phyloP scores from a whole-genome alignment of 805 yeast genomes.

The Teunomyces stri region DNA sequence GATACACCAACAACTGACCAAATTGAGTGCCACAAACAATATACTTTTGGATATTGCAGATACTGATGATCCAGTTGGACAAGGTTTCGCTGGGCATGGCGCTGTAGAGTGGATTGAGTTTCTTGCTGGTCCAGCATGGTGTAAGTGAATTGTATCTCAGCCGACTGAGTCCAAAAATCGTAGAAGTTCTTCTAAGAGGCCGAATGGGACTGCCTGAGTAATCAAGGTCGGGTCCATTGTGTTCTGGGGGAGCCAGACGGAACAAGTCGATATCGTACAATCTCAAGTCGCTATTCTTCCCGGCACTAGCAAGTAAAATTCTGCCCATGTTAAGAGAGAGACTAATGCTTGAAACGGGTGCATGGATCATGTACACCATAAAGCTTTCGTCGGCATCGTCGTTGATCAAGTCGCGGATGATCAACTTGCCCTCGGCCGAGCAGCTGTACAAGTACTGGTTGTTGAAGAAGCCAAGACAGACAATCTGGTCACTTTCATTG shows the following conservation, averaged over 20 bases:
- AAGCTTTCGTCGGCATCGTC: slow-evolving; percentile 33
- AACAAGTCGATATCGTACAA: slow-evolving; percentile 20
- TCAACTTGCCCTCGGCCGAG: slow-evolving; percentile 31
- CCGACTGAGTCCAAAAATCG: slow-evolving; percentile 2
- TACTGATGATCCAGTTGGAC: slow-evolving; percentile 23
- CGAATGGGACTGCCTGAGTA: slow-evolving; percentile 1
- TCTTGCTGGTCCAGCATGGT: slow-evolving; percentile 10
- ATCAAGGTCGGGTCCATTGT: not conserved
- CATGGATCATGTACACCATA: slow-evolving; percentile 22
- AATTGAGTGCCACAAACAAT: slow-evolving; percentile 31
- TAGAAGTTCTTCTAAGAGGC: slow-evolving; percentile 5
- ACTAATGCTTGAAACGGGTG: slow-evolving; percentile 23
- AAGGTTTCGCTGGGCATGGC: slow-evolving; percentile 9
- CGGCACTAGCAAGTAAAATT: slow-evolving; percentile 22
- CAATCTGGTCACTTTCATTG: slow-evolving; percentile 22
- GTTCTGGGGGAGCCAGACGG: not conserved
- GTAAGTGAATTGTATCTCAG: slow-evolving; percentile 9
- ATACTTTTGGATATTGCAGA: slow-evolving; percentile 14
- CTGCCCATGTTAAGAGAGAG: slow-evolving; percentile 12
- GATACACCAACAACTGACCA: slow-evolving; percentile 25
- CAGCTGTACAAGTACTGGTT: slow-evolving; percentile 32
- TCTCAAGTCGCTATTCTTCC: slow-evolving; percentile 26
- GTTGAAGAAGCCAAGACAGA: slow-evolving; percentile 23
- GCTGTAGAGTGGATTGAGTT: slow-evolving; percentile 6
- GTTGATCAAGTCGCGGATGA: slow-evolving; percentile 34